Conservation (phyloP, 2,329 filamentous ascomycete species). For the Exophiala dermatitidis region DNA sequence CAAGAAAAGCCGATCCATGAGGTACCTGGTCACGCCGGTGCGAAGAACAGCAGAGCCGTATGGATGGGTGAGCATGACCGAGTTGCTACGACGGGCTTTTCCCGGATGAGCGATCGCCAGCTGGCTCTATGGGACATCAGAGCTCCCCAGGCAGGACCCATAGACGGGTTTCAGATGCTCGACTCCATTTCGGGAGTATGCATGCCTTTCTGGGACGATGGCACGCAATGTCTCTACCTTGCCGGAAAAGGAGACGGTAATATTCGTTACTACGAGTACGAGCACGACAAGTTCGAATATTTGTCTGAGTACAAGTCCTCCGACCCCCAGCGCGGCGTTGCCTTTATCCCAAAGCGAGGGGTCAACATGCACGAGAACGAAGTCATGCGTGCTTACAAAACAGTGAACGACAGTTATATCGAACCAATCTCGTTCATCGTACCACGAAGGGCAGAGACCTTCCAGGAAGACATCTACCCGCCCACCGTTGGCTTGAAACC, state of each 20-base stretch:
- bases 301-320: slow-evolving; percentile 95
- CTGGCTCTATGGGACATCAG: slow-evolving; percentile 92
- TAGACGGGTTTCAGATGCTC: slow-evolving; percentile 81
- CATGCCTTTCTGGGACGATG: slow-evolving; percentile 99
- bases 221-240: slow-evolving; percentile 88
- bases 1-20: slow-evolving; percentile 85
- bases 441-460: slow-evolving; percentile 82
- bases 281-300: slow-evolving; percentile 98
- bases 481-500: slow-evolving; percentile 74
- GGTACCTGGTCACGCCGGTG: slow-evolving; percentile 75
- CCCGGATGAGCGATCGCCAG: slow-evolving; percentile 95
- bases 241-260: slow-evolving; percentile 98
- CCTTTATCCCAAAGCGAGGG: slow-evolving; percentile 88
- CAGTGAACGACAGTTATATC: slow-evolving; percentile 86
- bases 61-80: slow-evolving; percentile 98
- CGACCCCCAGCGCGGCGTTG: slow-evolving; percentile 89
- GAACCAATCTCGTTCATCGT: slow-evolving; percentile 98
- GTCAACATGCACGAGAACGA: slow-evolving; percentile 97
- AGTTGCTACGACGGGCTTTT: slow-evolving; percentile 94
- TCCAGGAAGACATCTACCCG: slow-evolving; percentile 95
- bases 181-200: slow-evolving; percentile 96
- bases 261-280: slow-evolving; percentile 97
- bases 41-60: slow-evolving; percentile 93
- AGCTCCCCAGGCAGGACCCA: slow-evolving; percentile 61
- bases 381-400: slow-evolving; percentile 93